Conservation (phyloP, 1,284 basidiomycete genomes). For the Ganoderma lucidum region DNA sequence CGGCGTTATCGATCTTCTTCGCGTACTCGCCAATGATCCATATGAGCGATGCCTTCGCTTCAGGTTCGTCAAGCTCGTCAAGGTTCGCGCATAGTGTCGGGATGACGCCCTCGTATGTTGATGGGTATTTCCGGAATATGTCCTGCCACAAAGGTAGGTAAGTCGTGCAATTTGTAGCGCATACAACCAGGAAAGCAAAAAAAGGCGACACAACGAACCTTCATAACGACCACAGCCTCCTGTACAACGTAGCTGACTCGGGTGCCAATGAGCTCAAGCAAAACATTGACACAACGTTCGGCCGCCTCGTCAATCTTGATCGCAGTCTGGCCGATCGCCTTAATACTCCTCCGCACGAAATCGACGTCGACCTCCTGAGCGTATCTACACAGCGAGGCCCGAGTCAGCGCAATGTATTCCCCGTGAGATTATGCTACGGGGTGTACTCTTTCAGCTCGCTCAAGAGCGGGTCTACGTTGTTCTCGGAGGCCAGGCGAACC, state of each 20-base stretch:
- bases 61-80: conserved; percentile 97
- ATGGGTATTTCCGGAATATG: conserved; percentile 98
- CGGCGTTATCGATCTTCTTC: conserved; percentile 95
- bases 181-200: not conserved
- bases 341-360: conserved; percentile 94
- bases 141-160: conserved; percentile 60
- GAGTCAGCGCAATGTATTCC: not conserved
- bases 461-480: conserved; percentile 93
- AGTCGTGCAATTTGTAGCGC: not conserved
- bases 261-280: conserved; percentile 91
- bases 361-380: conserved; percentile 98
- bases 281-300: conserved; percentile 94
- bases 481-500: conserved; percentile 92
- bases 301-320: conserved; percentile 95
- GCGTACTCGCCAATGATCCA: conserved; percentile 99
- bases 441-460: conserved; percentile 93
- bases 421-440: conserved; percentile 36
- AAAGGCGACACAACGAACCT: conserved; percentile 57
- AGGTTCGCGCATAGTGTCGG: conserved; percentile 94
- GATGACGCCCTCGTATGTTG: conserved; percentile 96
- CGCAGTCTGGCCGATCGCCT: conserved; percentile 95
- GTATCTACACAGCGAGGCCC: conserved; percentile 62
- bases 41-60: conserved; percentile 97
- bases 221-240: conserved; percentile 98
- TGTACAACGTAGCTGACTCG: conserved; percentile 98